These are phyloP conservation scores for Nidula niveotomentosa DNA, from an alignment of 1,284 basidiomycete species.

Conservation along the genomic window DNA sequence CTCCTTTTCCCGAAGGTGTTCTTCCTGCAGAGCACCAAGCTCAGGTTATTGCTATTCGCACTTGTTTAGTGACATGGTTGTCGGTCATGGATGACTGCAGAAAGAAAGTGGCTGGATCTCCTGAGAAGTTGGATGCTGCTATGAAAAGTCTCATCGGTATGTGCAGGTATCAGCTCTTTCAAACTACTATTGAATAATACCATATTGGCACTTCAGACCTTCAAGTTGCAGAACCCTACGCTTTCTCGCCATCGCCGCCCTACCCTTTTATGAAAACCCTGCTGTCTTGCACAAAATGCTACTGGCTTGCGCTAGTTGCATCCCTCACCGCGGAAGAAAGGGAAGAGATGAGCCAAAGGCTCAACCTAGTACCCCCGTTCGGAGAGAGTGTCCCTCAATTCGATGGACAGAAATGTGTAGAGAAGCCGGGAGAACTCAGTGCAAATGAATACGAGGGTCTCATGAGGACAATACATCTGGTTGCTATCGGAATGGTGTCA, in stretches of 20 bases:
- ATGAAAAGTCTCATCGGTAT: slow-evolving; percentile 13
- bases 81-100: slow-evolving; percentile 7
- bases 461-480: slow-evolving; percentile 15
- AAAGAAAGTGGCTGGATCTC: slow-evolving; percentile 7
- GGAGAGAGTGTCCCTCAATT: slow-evolving; percentile 15
- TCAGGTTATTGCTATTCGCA: slow-evolving; percentile 12
- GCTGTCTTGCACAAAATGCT: slow-evolving; percentile 16
- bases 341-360: slow-evolving; percentile 12
- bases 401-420: slow-evolving; percentile 15
- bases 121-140: slow-evolving; percentile 8
- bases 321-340: slow-evolving; percentile 10
- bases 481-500: slow-evolving; percentile 11
- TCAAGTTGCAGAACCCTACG: slow-evolving; percentile 12
- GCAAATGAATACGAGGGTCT: slow-evolving; percentile 17
- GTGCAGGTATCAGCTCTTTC: not conserved
- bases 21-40: slow-evolving; percentile 10
- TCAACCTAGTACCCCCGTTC: slow-evolving; percentile 14
- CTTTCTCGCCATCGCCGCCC: slow-evolving; percentile 13
- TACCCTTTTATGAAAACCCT: slow-evolving; percentile 13
- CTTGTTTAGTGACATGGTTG: slow-evolving; percentile 13
- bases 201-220: slow-evolving; percentile 8
- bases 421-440: slow-evolving; percentile 12
- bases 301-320: slow-evolving; percentile 16
- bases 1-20: slow-evolving; percentile 12
- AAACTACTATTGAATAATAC: not conserved